Evolutionary conservation across 371 early-diverging fungal genomes (phyloP).

Genomic region (Mortierella sp.): DNA sequence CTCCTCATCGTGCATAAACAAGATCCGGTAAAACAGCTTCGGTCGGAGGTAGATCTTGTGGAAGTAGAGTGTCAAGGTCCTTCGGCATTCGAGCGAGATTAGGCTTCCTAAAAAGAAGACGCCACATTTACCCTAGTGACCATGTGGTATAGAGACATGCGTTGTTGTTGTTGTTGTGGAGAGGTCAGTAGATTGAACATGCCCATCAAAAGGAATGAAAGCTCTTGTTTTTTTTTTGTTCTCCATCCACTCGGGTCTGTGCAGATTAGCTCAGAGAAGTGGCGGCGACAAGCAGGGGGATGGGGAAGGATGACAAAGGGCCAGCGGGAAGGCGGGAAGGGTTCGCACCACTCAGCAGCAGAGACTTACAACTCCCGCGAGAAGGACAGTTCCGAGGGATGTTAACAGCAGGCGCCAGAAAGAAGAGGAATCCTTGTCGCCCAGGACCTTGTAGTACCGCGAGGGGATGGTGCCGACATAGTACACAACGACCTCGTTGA

Average conservation of each 20-base stretch:
- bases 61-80: constrained; percentile 65
- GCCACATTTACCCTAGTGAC: constrained; percentile 63
- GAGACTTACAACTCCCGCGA: constrained; percentile 65
- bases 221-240: no score
- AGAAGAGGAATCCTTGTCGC: constrained; percentile 64
- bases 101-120: constrained; percentile 66
- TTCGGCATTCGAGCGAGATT: constrained; percentile 67
- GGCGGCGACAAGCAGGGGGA: neutral
- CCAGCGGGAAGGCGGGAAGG: neutral
- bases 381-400: constrained; percentile 64
- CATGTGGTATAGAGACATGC: neutral
- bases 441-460: constrained; percentile 76
- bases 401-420: constrained; percentile 65
- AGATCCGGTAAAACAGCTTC: constrained; percentile 69
- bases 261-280: neutral
- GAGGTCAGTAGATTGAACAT: no score
- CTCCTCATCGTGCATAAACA: constrained; percentile 58
- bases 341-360: neutral
- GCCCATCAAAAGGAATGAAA: no score
- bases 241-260: neutral
- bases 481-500: constrained; percentile 73
- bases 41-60: constrained; percentile 71
- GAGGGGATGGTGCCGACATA: constrained; percentile 78
- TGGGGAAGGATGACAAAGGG: neutral
- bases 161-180: neutral